Conservation (phyloP, 768 basidiomycete genomes). For the Pleurotus tuber-regium region DNA sequence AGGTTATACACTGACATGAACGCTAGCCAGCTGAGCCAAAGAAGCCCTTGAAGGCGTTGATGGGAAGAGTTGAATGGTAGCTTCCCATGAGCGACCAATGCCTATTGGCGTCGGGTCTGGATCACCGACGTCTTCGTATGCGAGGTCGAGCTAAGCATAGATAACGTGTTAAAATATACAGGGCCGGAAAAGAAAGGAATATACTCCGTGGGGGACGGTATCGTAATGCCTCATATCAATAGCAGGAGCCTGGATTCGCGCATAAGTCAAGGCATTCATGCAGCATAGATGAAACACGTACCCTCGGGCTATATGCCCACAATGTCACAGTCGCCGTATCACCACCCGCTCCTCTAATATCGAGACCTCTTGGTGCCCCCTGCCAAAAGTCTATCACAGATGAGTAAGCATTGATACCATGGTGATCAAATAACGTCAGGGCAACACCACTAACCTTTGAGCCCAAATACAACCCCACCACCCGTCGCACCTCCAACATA, state of each 20-base stretch:
- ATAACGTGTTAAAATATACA: neutral
- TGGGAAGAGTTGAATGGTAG: slow-evolving; percentile 30
- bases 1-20: slow-evolving; percentile 22
- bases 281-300: slow-evolving; percentile 7
- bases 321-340: slow-evolving; percentile 27
- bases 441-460: slow-evolving; percentile 24
- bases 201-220: slow-evolving; percentile 34
- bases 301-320: slow-evolving; percentile 37
- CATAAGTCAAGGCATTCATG: neutral
- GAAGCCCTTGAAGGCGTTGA: slow-evolving; percentile 29
- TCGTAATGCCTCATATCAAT: slow-evolving; percentile 39
- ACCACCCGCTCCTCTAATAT: slow-evolving; percentile 30
- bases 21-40: slow-evolving; percentile 26
- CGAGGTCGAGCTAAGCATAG: slow-evolving; percentile 28
- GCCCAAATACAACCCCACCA: slow-evolving; percentile 33
- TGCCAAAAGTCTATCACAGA: slow-evolving; percentile 36
- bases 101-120: slow-evolving; percentile 35
- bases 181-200: slow-evolving; percentile 1
- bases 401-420: too few species aligned
- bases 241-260: slow-evolving; percentile 23
- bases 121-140: slow-evolving; percentile 38
- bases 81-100: slow-evolving; percentile 35
- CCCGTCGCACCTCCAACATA: slow-evolving; percentile 33
- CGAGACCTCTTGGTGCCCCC: slow-evolving; percentile 31
- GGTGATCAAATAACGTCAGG: too few species aligned